phyloP scores from a whole-genome alignment of 2,329 filamentous ascomycete species.

The Fusarium sp. region DNA sequence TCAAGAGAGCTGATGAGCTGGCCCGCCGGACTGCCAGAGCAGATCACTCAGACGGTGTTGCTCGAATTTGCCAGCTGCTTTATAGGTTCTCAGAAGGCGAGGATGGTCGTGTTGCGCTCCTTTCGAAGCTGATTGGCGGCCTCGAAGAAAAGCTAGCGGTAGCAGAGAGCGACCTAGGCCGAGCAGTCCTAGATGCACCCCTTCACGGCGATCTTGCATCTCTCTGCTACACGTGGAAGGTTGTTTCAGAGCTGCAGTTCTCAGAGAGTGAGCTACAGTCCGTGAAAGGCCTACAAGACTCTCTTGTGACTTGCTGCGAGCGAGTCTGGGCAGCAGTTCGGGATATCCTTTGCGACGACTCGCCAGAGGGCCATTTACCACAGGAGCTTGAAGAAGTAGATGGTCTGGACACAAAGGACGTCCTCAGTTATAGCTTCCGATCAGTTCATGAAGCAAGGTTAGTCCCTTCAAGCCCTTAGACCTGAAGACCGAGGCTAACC shows the following conservation, averaged over 20 bases:
- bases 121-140: slow-evolving; percentile 71
- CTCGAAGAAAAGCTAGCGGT: slow-evolving; percentile 76
- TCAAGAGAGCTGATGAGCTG: slow-evolving; percentile 67
- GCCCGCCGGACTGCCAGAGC: slow-evolving; percentile 84
- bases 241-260: slow-evolving; percentile 61
- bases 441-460: slow-evolving; percentile 95
- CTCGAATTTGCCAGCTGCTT: slow-evolving; percentile 80
- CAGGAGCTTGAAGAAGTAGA: slow-evolving; percentile 82
- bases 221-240: slow-evolving; percentile 71
- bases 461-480: slow-evolving; percentile 22
- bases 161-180: slow-evolving; percentile 76
- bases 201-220: slow-evolving; percentile 81
- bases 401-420: slow-evolving; percentile 86
- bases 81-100: slow-evolving; percentile 69
- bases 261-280: slow-evolving; percentile 54
- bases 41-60: slow-evolving; percentile 93
- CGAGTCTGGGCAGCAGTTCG: slow-evolving; percentile 85
- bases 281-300: slow-evolving; percentile 63
- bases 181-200: slow-evolving; percentile 76
- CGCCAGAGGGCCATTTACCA: slow-evolving; percentile 89
- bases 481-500: background rate
- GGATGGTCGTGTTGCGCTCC: slow-evolving; percentile 64
- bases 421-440: slow-evolving; percentile 95
- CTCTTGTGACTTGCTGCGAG: slow-evolving; percentile 73
- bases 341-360: slow-evolving; percentile 90